Conservation (phyloP, 1,284 basidiomycete species). For the Volvariella volvacea region DNA sequence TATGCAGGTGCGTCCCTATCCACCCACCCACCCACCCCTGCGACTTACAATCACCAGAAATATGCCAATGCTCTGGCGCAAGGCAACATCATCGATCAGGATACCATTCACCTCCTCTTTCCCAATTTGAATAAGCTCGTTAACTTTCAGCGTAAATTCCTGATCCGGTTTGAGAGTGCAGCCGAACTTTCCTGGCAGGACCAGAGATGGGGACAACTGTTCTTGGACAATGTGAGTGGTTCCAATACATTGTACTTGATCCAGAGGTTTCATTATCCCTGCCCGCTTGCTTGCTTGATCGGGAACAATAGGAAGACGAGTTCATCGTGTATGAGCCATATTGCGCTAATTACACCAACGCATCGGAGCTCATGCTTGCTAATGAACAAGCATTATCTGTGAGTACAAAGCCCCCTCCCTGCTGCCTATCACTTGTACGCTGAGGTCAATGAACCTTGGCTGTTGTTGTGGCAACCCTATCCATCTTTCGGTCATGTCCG, state of each 20-base stretch:
- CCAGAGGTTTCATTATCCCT: conserved; percentile 25
- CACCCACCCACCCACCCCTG: conserved; percentile 1
- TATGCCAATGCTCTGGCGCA: conserved; percentile 77
- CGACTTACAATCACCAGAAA: conserved; percentile 42
- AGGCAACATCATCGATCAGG: conserved; percentile 83
- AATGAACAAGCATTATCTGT: conserved; percentile 83
- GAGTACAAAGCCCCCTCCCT: conserved; percentile 27
- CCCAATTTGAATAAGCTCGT: conserved; percentile 93
- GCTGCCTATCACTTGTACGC: conserved; percentile 8
- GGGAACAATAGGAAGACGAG: conserved; percentile 74
- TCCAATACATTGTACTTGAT: conserved; percentile 27
- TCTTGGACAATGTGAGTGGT: conserved; percentile 69
- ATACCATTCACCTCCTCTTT: conserved; percentile 94
- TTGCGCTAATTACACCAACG: conserved; percentile 92
- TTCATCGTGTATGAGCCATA: conserved; percentile 96
- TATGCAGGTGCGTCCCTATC: conserved; percentile 67
- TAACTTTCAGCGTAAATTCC: conserved; percentile 95
- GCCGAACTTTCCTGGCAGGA: conserved; percentile 81
- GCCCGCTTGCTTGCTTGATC: conserved; percentile 18
- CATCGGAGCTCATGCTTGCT: conserved; percentile 79
- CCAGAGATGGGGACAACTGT: conserved; percentile 84
- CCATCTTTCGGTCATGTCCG: conserved; percentile 19
- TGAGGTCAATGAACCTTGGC: conserved; percentile 9
- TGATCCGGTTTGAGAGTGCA: conserved; percentile 89
- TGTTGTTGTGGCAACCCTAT: conserved; percentile 36